Percentiles rank a stretch among this genome's conserved stretches.
Evolutionary conservation across 2,329 filamentous ascomycete genomes (phyloP).

Genomic region (Triangularia setosa): DNA sequence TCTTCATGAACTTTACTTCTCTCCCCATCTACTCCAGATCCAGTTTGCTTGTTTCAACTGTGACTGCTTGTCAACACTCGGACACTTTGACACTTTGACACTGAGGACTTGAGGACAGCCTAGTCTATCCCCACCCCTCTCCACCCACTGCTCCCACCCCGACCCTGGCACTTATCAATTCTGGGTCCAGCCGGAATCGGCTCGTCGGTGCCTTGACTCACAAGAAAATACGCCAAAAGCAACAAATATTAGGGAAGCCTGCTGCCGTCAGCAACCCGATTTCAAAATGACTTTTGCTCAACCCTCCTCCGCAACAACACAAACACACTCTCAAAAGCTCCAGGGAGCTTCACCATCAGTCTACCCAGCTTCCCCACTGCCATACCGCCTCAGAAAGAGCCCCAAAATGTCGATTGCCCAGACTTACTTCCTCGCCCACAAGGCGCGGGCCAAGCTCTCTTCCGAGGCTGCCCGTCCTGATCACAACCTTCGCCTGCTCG

Average conservation of each 20-base stretch:
- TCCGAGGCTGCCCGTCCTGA: slow-evolving; percentile 84
- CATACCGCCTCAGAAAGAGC: slow-evolving; percentile 62
- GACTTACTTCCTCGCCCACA: slow-evolving; percentile 97
- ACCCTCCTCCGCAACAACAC: slow-evolving; percentile 20
- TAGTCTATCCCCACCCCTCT: slow-evolving; percentile 7
- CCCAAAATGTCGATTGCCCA: slow-evolving; percentile 84
- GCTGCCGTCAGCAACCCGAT: slow-evolving; percentile 4
- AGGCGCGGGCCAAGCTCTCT: slow-evolving; percentile 93
- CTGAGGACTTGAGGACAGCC: background rate
- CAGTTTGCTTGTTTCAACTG: too few relatives aligned
- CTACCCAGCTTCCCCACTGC: slow-evolving; percentile 35
- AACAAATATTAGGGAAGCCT: slow-evolving; percentile 22
- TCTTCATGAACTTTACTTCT: slow-evolving; percentile 6
- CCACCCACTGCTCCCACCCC: slow-evolving; percentile 18
- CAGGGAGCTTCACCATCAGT: slow-evolving; percentile 15
- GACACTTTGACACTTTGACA: background rate
- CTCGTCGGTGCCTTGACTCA: slow-evolving; percentile 26
- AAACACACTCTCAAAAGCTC: slow-evolving; percentile 15
- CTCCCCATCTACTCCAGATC: slow-evolving; percentile 10
- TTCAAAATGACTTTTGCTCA: slow-evolving; percentile 23
- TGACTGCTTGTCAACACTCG: slow-evolving; percentile 3
- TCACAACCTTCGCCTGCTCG: slow-evolving; percentile 90
- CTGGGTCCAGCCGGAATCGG: slow-evolving; percentile 24
- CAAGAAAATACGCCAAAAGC: slow-evolving; percentile 22
- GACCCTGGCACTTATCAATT: background rate